Base-by-base conservation (phyloP, 805 yeast species). In the Yarrowia deformans region DNA sequence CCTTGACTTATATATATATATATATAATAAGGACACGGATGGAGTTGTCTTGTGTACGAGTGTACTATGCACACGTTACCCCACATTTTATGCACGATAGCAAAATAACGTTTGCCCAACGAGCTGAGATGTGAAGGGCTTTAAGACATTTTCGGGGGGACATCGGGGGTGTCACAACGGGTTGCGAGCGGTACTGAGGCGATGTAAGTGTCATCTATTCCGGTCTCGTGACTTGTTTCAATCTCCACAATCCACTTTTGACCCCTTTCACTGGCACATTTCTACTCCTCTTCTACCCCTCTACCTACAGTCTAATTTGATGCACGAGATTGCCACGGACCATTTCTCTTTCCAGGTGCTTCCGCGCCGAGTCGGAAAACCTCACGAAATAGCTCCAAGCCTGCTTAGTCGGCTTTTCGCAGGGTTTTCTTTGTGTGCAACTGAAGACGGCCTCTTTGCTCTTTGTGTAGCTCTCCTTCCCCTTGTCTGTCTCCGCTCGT, bases 81-180 rank as follows among this genome's bases (percentile, higher is more conserved):
- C 64, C 64, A 58, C 64, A 58, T 42, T 55, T 56, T 39, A 42
- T 58, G 64, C 64, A 58, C 45, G 61, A 55, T 55, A 55, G 61
- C 10, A 55, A 16, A 39, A 8, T 7, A 9, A 23, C 6, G 46
- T 40, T 55, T 23, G 29, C 55, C 55, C 55, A 49, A 49, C 55
- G 23, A 5, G 14, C 40, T 7, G 46, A 23, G 32, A 43, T n/a
- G 37, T 23, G 29, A 23, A 10, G 1, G 48, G 63, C 4, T 40
- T 40, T 55, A 34, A 42, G 64, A 56, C 39, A 56, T 18, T 42
- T 19, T 42, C 35, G 63, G 63, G 42, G n/a, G 18, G 35, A 23
- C 23, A 23, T 16, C 37, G 54, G 37, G 18, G 37, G 45, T 2
- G 34, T 35, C 7, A 5, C 12, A 35, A 3, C 7, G 39, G n/a